Evolutionary conservation across 148 eudicot species (phyloP), one percentile per base, ranked within the genome.

Genomic region (Diospyros kaki): DNA sequence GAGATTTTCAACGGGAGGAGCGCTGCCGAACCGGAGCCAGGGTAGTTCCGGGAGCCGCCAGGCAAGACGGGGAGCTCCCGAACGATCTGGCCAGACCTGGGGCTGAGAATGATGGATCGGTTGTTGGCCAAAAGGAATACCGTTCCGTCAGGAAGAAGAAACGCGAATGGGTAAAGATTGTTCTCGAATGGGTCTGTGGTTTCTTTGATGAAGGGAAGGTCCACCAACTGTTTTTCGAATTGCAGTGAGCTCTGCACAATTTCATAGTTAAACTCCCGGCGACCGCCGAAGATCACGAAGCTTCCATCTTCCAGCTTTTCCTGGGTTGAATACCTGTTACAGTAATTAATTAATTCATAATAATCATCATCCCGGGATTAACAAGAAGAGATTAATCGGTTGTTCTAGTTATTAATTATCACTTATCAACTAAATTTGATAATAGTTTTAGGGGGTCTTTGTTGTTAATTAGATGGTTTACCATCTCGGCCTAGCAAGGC

Each of bases 11-110:
- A 75, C 1, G 98, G 90, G 44, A 95, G 88, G 54, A 93, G 84
- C 1, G 90, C 87, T 0, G 94, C 79, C 78, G 73, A 51, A 2
- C 81, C 99, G 0, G 99, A 92, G 1, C 90, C 87, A 0, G 99
- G 99, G 79, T 93, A 95, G 90, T 91, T 95, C 0, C 99, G 83
- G 9, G 94, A 77, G 1, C 98, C 97, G 3, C 93, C 94, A 1
- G 86, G 83, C 13, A 95, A 17, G 42, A 60, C 84, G 0, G 97
- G 97, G 74, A 86, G 86, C 41, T 63, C 72, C 1, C 81, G 81
- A 51, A 91, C 71, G 45, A 83, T 65, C 64, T 66, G 69, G 39
- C 82, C 87, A 43, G 78, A 77, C 2, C 53, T 54, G 1, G 88
- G 87, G 63, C 89, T 76, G 2, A 95, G 17, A 4, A 93, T 69